Conservation (phyloP, 345 rosid genomes). For the Aegle marmelos region DNA sequence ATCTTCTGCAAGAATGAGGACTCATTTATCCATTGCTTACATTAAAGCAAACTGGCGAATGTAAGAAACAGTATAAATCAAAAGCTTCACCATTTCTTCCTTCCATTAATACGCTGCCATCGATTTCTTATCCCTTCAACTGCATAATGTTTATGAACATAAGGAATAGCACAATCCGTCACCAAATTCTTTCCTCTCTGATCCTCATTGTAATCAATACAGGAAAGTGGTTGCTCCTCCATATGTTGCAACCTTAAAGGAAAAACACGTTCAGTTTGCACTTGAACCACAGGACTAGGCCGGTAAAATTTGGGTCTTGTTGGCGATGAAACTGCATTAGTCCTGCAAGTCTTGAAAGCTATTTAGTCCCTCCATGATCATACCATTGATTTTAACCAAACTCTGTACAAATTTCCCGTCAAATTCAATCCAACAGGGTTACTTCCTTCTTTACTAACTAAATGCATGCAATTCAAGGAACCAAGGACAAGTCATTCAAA, state of each 20-base stretch:
- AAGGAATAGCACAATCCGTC: neutral
- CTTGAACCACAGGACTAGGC: slow-evolving; percentile 3
- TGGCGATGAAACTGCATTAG: slow-evolving; percentile 8
- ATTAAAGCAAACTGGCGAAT: slow-evolving; percentile 15
- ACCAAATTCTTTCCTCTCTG: neutral
- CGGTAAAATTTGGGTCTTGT: neutral
- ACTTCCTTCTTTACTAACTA: neutral
- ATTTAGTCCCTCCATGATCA: neutral
- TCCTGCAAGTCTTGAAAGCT: neutral
- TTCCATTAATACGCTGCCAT: slow-evolving; percentile 26
- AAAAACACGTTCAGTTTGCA: neutral
- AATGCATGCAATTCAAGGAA: neutral
- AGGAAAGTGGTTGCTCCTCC: slow-evolving; percentile 8
- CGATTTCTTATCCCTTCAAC: neutral
- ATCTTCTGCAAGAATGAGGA: slow-evolving; percentile 12
- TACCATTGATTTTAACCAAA: neutral
- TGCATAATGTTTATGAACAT: slow-evolving; percentile 13
- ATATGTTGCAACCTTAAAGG: neutral
- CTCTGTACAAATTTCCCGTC: neutral
- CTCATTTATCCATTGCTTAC: neutral
- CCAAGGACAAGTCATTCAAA: neutral
- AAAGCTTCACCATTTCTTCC: slow-evolving; percentile 23
- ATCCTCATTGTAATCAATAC: neutral
- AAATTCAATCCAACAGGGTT: neutral
- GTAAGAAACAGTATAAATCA: slow-evolving; percentile 25